phyloP scores from a whole-genome alignment of 176 grass and related monocot species.

The Juncus inflexus region DNA sequence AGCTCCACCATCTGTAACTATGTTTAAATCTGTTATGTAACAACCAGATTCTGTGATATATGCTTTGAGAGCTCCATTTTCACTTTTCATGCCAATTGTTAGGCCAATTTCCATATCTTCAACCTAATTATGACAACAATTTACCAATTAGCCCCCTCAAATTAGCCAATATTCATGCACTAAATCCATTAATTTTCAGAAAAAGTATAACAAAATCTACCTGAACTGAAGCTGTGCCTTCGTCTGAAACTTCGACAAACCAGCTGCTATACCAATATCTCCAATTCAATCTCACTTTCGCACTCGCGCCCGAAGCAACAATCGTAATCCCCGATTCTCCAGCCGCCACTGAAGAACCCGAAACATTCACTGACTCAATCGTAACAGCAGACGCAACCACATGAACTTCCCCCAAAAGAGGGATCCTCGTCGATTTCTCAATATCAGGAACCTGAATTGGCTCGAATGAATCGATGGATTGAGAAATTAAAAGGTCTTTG shows the following conservation, averaged over 20 bases:
- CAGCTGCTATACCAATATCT: constrained; percentile 62
- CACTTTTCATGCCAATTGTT: constrained; percentile 71
- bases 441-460: constrained; percentile 62
- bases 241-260: constrained; percentile 59
- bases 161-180: background rate
- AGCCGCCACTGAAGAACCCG: constrained; percentile 39
- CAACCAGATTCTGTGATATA: constrained; percentile 59
- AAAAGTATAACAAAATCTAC: constrained; percentile 29
- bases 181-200: background rate
- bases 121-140: constrained; percentile 38
- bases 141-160: background rate
- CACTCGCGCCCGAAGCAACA: constrained; percentile 58
- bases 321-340: constrained; percentile 66
- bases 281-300: constrained; percentile 71
- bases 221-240: constrained; percentile 73
- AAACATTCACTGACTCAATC: constrained; percentile 36
- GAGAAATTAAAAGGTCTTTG: constrained; percentile 69
- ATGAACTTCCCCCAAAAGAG: constrained; percentile 54
- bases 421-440: constrained; percentile 49
- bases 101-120: constrained; percentile 87
- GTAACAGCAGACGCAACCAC: constrained; percentile 51
- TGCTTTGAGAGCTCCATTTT: constrained; percentile 79
- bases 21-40: constrained; percentile 63
- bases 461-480: constrained; percentile 44
- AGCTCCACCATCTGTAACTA: constrained; percentile 65